Evolutionary conservation across 495 filamentous ascomycete genomes (phyloP), one percentile per base, ranked within the genome.

Genomic region (Chaetomium cochliodes): DNA sequence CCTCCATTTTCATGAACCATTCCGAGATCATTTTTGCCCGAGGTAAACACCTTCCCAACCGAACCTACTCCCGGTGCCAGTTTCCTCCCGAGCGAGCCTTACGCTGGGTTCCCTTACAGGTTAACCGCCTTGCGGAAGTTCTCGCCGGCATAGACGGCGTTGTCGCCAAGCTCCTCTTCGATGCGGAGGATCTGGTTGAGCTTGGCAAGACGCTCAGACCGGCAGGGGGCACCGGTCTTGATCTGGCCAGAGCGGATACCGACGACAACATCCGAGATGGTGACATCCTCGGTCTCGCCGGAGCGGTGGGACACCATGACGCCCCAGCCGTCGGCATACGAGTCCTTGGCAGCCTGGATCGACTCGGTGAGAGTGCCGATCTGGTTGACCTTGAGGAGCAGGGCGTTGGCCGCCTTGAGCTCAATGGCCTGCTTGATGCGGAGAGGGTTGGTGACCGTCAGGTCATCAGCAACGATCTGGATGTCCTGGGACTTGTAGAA

Each of bases 381-480:
- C 85, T 99, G 96, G 88, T 99, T 99, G 79, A 99, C 96, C 87
- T 99, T 99, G 74, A 99, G 89, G 53, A 99, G 88, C 56, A 99
- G 88, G 54, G 92, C 90, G 75, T 99, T 97, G 85, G 92, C 93
- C 71, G 93, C 91, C 90, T 99, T 98, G 74, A 93, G 88, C 77
- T 97, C 94, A 69, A 99, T 97, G 73, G 96, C 89, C 86, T 96
- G 97, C 91, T 98, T 98, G 85, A 99, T 99, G 76, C 93, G 92
- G 66, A 90, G 82, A 59, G 96, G 96, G 87, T 99, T 99, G 80
- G 96, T 99, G 80, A 99, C 96, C 51, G 90, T 94, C 78, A 94
- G 78, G 69, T 90, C 87, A 70, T 90, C 96, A 82, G 88, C 96
- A 67, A 99, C 96, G 76, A 99, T 92, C 85, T 99, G 96, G 87